Evolutionary conservation across 2,329 filamentous ascomycete genomes (phyloP), one percentile per base, ranked within the genome.

Genomic region (Pyrenochaeta sp.): DNA sequence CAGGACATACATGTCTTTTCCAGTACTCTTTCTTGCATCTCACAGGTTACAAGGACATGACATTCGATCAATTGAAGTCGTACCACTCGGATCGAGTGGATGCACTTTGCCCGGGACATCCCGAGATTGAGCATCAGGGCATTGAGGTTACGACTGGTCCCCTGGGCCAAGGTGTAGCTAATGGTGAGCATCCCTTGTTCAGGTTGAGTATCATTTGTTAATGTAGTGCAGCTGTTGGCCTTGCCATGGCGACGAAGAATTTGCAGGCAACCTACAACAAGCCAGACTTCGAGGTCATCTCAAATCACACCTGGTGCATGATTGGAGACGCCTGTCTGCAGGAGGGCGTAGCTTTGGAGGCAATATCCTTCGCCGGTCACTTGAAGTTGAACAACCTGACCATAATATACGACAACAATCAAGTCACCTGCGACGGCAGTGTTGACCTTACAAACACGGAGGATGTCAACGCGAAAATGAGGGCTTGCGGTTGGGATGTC

Each of bases 391-490:
- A 80, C 65, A 84, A 84, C 60, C 66, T 85, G 1, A 77, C 76
- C 3, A 65, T 84, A 18, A 78, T 83, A 32, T 84, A 84, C 51
- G 82, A 84, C 52, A 84, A 85, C 64, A 84, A 84, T 60, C 77
- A 81, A 54, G 71, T 84, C 34, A 83, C 81, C 4, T 84, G 81
- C 54, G 81, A 84, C 44, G 81, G 82, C 1, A 75, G 74, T 2
- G 74, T 83, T 9, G 79, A 83, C 59, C 68, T 77, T 28, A 74
- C 74, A 2, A 82, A 81, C 48, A 80, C 74, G 0, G 81, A 84
- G 53, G 80, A 84, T 32, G 70, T 82, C 55, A 82, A 83, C 43
- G 63, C 72, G 11, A 84, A 83, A 65, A 82, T 83, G 80, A 65
- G 72, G 3, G 80, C 80, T 5, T 79, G 73, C 23, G 79, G 79